Conservation (phyloP, 2,329 filamentous ascomycete species). For the Nigrograna mackinnonii region DNA sequence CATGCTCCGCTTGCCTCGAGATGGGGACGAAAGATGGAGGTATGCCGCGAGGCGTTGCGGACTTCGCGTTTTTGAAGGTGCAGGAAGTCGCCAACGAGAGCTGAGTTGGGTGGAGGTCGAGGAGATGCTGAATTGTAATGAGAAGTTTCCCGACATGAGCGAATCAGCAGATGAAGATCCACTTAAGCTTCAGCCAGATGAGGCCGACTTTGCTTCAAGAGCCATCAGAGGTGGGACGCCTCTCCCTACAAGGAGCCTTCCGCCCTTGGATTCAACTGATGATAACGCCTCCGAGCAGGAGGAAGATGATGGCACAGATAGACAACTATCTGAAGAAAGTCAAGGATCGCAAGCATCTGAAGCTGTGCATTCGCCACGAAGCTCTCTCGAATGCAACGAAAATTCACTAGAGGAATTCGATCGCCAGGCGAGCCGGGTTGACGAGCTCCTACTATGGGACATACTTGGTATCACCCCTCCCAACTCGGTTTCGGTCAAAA, state of each 20-base stretch:
- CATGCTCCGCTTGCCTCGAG: conserved; percentile 54
- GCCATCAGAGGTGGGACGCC: conserved; percentile 31
- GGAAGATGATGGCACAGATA: too few relatives aligned
- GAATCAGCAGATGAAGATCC: conserved; percentile 30
- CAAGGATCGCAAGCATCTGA: too few relatives aligned
- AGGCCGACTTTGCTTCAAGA: conserved; percentile 23
- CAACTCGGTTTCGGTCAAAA: conserved; percentile 18
- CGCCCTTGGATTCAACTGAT: conserved; percentile 10
- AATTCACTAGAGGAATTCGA: conserved; percentile 56
- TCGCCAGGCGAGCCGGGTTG: conserved; percentile 43
- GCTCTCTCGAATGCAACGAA: too few relatives aligned
- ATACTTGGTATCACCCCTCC: conserved; percentile 41
- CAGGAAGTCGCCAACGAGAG: conserved; percentile 34
- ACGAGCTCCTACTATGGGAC: conserved; percentile 51
- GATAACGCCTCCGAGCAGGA: conserved; percentile 9
- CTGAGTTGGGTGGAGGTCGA: conserved; percentile 48
- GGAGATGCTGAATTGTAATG: conserved; percentile 17
- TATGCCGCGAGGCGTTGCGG: conserved; percentile 55
- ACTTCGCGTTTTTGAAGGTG: conserved; percentile 50
- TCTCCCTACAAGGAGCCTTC: conserved; percentile 20
- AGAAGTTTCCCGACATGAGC: conserved; percentile 24
- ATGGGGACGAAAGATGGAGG: conserved; percentile 56
- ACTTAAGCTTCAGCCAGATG: conserved; percentile 9
- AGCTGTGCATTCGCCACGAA: too few relatives aligned
- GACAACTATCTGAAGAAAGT: too few relatives aligned